Evolutionary conservation across 2,329 filamentous ascomycete genomes (phyloP), one percentile per base, ranked within the genome.

Genomic region (Metarhizium anisopliae): DNA sequence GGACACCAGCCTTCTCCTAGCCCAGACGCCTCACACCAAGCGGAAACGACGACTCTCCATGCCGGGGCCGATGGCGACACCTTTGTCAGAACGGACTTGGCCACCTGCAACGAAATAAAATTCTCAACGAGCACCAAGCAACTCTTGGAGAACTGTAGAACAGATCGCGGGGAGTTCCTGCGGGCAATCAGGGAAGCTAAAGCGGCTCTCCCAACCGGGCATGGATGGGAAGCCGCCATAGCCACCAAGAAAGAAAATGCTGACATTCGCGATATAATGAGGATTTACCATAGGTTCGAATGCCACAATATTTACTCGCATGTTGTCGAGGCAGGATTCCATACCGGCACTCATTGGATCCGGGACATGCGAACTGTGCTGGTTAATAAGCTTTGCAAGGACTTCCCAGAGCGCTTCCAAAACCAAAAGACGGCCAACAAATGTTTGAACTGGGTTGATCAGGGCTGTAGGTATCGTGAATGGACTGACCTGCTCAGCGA

Each of bases 271-370:
- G 52, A 54, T 40, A 43, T 54, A 1, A 49, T 54, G 51, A 53
- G 40, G 20, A 53, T 53, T 35, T 53, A 53, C 51, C 52, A 54
- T 50, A 54, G 43, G 47, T 54, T 54, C 50, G 52, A 54, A 30
- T 54, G 52, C 43, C 32, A 54, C 14, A 50, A 50, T 35, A 50
- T 54, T 10, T 54, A 54, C 45, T 32, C 30, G 2, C 52, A 54
- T 42, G 52, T 50, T n/a, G 45, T 54, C 3, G 52, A 54, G 45
- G 52, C 45, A 16, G 52, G 52, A 47, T 54, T 50, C 29, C 52
- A 54, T 36, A 54, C 52, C 25, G 52, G 52, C 30, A 18, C 52
- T 4, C 52, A 50, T 18, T 54, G 52, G 52, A 50, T 54, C 52
- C 52, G 52, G 35, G 52, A 54, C 11, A 54, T 47, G 52, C 45